Evolutionary conservation across 805 yeast genomes (phyloP).

Genomic region (Yamadazyma kitorensis): DNA sequence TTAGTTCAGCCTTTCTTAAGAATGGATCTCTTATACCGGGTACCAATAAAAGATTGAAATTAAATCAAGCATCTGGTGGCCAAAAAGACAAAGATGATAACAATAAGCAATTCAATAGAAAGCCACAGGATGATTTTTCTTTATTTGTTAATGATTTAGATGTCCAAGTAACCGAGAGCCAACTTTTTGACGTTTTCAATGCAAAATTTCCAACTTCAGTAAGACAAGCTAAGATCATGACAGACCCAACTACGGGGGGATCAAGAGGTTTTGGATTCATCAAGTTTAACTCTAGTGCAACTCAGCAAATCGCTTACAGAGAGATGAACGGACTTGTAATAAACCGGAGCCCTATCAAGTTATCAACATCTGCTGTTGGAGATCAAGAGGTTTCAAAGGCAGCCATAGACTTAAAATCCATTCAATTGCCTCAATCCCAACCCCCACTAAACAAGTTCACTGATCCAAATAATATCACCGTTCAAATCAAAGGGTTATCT

Average conservation of each 20-base stretch:
- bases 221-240: slow-evolving; percentile 73
- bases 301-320: slow-evolving; percentile 66
- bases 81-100: not conserved
- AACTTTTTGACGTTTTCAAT: slow-evolving; percentile 63
- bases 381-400: slow-evolving; percentile 1
- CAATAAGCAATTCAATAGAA: slow-evolving; percentile 1
- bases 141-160: slow-evolving; percentile 85
- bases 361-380: slow-evolving; percentile 8
- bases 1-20: slow-evolving; percentile 60
- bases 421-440: slow-evolving; percentile 40
- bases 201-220: slow-evolving; percentile 65
- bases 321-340: slow-evolving; percentile 81
- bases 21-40: slow-evolving; percentile 73
- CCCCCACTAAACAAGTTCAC: slow-evolving; percentile 63
- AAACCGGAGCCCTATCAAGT: slow-evolving; percentile 70
- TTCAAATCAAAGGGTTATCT: slow-evolving; percentile 65
- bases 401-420: slow-evolving; percentile 8
- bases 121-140: slow-evolving; percentile 36
- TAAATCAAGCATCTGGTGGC: slow-evolving; percentile 70
- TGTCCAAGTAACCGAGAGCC: slow-evolving; percentile 66
- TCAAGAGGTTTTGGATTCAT: slow-evolving; percentile 90
- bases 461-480: slow-evolving; percentile 79
- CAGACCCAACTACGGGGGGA: slow-evolving; percentile 64
- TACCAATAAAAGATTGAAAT: slow-evolving; percentile 56
- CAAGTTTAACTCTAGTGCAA: slow-evolving; percentile 62